Base-by-base conservation (phyloP, 2,329 filamentous ascomycete species). In the Seiridium unicorne region DNA sequence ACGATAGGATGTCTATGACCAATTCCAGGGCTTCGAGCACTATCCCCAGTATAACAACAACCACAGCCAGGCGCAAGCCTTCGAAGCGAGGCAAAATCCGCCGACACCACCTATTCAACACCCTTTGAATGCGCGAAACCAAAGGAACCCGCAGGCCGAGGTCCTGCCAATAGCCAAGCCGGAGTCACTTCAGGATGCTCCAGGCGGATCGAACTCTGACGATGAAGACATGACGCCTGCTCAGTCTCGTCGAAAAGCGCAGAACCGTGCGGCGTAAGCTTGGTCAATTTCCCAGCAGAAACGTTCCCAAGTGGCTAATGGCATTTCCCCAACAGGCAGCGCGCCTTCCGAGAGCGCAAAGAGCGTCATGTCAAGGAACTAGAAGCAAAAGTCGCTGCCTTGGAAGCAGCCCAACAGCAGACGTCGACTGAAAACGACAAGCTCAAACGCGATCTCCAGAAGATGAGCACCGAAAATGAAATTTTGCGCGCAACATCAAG, bases 321-420 rank as follows among this genome's bases (percentile, higher is more conserved):
- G 60, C 60, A 64, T 59, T 48, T 10, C 13, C 35, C 44, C n/a
- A 8, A 44, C 64, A 97, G 94, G 53, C 95, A 98, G 82, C 89
- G 94, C 68, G 94, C 95, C 38, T 98, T 98, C 75, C 92, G 94
- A 62, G 94, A 98, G 76, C 89, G 94, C 67, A 98, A 98, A 76
- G 94, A 98, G 74, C 89, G 89, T 60, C 93, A 96, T 70, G 93
- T 98, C 63, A 93, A 93, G 73, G 93, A 98, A 62, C 88, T 98
- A 32, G 93, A 98, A 76, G 85, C 87, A 60, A 95, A 96, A 73
- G 87, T 98, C 35, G 89, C 86, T 55, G 83, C 81, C 54, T 86
- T 97, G 38, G 90, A 96, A 72, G 86, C 88, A 61, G 87, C 88
- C 55, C 90, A 91, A 56, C 84, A 88, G 59, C 83, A 85, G 40